Base-by-base conservation (phyloP, 345 rosid genomes). In the Cardiospermum halicacabum region DNA sequence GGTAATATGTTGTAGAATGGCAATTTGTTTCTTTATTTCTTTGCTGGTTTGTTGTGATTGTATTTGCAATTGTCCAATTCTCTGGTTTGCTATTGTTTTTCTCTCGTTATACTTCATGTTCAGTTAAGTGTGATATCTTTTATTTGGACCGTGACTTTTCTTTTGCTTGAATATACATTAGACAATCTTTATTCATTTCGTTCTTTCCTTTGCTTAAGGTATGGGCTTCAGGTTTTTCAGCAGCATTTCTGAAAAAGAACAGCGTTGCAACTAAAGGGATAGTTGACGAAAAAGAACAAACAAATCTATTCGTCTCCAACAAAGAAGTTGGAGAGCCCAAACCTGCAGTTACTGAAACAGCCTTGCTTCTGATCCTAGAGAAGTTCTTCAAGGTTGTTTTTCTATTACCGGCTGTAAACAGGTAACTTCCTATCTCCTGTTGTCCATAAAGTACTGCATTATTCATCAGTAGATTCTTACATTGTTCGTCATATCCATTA, bases 151-250 rank as follows among this genome's bases (percentile, higher is more conserved):
- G 54, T 0, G n/a, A n/a, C 24, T 36, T 32, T 50, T 12, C 21
- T 34, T 36, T 32, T 50, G 21, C 21, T 49, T 34, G 8, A 15
- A 53, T 61, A 39, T 67, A 24, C 39, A n/a, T n/a, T 22, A 8
- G 27, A 27, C 61, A 63, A 19, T 60, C 7, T 11, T 12, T n/a
- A 18, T 27, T 40, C 24, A 26, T 12, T 51, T 64, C 45, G 59
- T 76, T 56, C 22, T 65, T 61, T 57, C 64, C 60, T 65, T 67
- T 76, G 40, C 67, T 28, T 66, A 66, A 95, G 99, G 99, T 91
- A 34, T 95, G 97, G 97, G 97, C 97, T 50, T 91, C 94, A 0
- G 99, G 99, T 66, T 95, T 91, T 77, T 89, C 90, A 5, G 99
- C 99, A 0, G 99, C 99, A 13, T 81, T 95, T 74, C 85, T 95